Conservation (phyloP, 768 basidiomycete species). For the Asterophora lycoperdoides region DNA sequence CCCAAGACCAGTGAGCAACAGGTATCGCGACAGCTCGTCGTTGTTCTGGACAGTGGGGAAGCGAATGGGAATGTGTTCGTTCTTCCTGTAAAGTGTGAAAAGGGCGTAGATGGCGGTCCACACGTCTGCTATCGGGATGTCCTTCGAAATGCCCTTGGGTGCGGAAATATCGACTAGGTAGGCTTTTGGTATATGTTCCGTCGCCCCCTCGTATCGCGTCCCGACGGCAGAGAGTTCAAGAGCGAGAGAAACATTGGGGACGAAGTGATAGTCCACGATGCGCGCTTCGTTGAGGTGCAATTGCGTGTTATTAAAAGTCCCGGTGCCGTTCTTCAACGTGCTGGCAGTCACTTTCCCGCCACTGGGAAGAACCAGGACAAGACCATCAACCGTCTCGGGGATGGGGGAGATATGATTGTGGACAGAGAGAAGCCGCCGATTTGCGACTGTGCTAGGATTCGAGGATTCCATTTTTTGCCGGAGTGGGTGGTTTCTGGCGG, state of each 20-base stretch:
- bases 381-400: constrained; percentile 8
- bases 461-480: background rate
- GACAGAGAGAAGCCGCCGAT: constrained; percentile 23
- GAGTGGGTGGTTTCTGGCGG: background rate
- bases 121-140: constrained; percentile 25
- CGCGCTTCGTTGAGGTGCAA: constrained; percentile 19
- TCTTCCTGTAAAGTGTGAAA: constrained; percentile 33
- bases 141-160: constrained; percentile 16
- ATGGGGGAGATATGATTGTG: constrained; percentile 18
- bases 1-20: constrained; percentile 36
- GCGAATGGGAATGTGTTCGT: constrained; percentile 38
- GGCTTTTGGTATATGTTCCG: constrained; percentile 27
- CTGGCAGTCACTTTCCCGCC: constrained; percentile 21
- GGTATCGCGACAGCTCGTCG: constrained; percentile 31
- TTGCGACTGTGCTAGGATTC: constrained; percentile 2
- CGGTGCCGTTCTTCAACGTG: constrained; percentile 5
- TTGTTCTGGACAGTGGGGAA: constrained; percentile 27
- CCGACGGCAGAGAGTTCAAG: constrained; percentile 25
- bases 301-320: constrained; percentile 11
- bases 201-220: constrained; percentile 24
- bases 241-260: constrained; percentile 10
- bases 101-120: constrained; percentile 42
- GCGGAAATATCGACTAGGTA: constrained; percentile 20
- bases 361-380: constrained; percentile 26
- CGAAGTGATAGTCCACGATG: constrained; percentile 19